Conservation (phyloP, 441 rosid genomes). For the Pelargonium cotyledonis region DNA sequence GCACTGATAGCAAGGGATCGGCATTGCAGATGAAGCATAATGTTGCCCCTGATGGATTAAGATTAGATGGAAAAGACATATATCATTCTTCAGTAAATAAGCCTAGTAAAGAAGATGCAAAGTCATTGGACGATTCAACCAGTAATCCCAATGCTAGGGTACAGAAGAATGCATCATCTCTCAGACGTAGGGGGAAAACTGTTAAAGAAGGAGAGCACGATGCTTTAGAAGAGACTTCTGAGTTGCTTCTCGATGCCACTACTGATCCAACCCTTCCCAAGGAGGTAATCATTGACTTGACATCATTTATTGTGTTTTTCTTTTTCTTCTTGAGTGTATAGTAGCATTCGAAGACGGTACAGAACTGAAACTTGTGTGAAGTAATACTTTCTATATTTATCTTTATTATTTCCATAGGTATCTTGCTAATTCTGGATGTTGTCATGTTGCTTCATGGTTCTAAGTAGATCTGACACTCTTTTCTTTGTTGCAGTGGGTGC, state of each 20-base stretch:
- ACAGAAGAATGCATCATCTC: constrained; percentile 23
- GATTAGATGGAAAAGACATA: constrained; percentile 30
- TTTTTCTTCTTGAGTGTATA: constrained; percentile 3
- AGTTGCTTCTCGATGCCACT: constrained; percentile 38
- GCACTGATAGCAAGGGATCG: constrained; percentile 43
- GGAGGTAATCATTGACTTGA: constrained; percentile 48
- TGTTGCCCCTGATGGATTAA: constrained; percentile 33
- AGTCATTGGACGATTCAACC: constrained; percentile 29
- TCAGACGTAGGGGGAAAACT: constrained; percentile 28
- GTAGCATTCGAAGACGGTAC: not conserved
- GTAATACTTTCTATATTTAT: not conserved
- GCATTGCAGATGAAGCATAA: constrained; percentile 31
- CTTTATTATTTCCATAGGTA: not conserved
- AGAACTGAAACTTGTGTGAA: not conserved
- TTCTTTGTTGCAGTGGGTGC: constrained; percentile 78
- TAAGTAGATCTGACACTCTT: constrained; percentile 10
- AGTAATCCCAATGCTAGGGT: constrained; percentile 31
- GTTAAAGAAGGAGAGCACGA: constrained; percentile 40
- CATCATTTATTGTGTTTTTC: not conserved
- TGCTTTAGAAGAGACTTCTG: constrained; percentile 35
- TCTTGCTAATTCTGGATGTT: constrained; percentile 14
- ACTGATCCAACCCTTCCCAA: constrained; percentile 49
- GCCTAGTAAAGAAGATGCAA: constrained; percentile 36
- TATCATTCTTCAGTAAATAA: constrained; percentile 33
- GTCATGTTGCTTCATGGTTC: constrained; percentile 8